Conservation (phyloP, 495 filamentous ascomycete species). For the Podospora bellae-mahoneyi region DNA sequence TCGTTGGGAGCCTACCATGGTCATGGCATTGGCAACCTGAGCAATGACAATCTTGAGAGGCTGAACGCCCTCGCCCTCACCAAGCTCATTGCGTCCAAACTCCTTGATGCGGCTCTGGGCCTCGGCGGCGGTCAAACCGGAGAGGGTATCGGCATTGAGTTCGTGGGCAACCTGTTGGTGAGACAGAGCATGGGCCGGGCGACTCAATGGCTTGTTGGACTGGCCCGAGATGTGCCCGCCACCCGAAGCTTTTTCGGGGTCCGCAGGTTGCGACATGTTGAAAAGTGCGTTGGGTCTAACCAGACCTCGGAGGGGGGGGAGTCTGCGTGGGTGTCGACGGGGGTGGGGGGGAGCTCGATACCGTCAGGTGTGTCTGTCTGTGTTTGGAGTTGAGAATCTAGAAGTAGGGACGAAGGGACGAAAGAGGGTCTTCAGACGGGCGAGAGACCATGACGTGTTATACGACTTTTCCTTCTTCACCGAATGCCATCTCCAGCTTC, state of each 20-base stretch:
- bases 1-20: slow-evolving; percentile 36
- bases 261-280: slow-evolving; percentile 16
- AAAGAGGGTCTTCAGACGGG: background rate
- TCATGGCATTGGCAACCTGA: slow-evolving; percentile 54
- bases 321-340: background rate
- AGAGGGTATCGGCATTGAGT: slow-evolving; percentile 54
- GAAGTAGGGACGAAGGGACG: background rate
- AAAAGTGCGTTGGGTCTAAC: background rate
- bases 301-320: background rate
- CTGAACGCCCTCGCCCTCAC: slow-evolving; percentile 48
- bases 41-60: slow-evolving; percentile 52
- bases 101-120: slow-evolving; percentile 42
- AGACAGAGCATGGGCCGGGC: slow-evolving; percentile 63
- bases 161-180: slow-evolving; percentile 53
- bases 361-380: background rate
- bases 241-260: slow-evolving; percentile 14
- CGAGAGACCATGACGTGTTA: slow-evolving; percentile 8
- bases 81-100: slow-evolving; percentile 50
- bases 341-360: background rate
- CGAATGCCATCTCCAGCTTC: background rate
- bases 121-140: slow-evolving; percentile 38
- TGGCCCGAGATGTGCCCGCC: slow-evolving; percentile 50
- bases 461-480: slow-evolving; percentile 3
- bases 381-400: background rate
- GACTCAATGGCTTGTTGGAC: slow-evolving; percentile 51